A percentile compares a stretch with the other conserved stretches of the same genome.
Evolutionary conservation across 2,329 filamentous ascomycete genomes (phyloP).

Genomic region (Mycosphaerella arachidis): DNA sequence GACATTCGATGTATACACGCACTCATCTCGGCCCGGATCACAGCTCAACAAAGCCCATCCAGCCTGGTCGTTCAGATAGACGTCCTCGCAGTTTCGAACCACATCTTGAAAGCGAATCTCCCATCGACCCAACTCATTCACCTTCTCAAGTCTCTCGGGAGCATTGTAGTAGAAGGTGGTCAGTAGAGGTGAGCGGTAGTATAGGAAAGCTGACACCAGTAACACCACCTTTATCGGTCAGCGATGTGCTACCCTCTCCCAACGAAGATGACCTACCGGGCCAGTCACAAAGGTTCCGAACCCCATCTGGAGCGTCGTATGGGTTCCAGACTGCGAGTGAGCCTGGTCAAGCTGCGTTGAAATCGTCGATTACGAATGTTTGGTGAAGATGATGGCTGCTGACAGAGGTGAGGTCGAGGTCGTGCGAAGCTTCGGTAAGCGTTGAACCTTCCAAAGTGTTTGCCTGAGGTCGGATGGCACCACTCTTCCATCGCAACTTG

Average conservation of each 20-base stretch:
- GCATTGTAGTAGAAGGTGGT: slow-evolving; percentile 21
- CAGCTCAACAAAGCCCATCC: slow-evolving; percentile 42
- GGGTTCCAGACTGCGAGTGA: too few species aligned
- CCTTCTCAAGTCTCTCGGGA: slow-evolving; percentile 9
- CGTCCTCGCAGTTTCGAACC: slow-evolving; percentile 44
- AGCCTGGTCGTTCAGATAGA: slow-evolving; percentile 34
- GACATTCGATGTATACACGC: background rate
- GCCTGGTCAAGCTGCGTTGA: background rate
- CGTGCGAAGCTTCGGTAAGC: background rate
- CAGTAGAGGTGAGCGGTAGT: slow-evolving; percentile 14
- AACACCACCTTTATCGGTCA: slow-evolving; percentile 7
- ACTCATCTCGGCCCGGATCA: slow-evolving; percentile 38
- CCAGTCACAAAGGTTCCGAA: background rate
- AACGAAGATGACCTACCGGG: background rate
- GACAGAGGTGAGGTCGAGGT: background rate
- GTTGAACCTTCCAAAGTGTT: background rate
- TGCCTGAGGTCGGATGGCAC: background rate
- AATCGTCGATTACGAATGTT: background rate
- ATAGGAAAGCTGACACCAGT: slow-evolving; percentile 20
- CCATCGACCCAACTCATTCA: slow-evolving; percentile 6
- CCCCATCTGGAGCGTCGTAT: background rate
- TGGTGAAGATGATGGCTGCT: background rate
- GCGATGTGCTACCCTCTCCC: background rate
- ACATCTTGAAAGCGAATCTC: slow-evolving; percentile 33
- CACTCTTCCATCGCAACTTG: background rate